These are phyloP conservation scores for Chalciporus chontae DNA, from an alignment of 768 basidiomycete genomes.

Conservation along the genomic window DNA sequence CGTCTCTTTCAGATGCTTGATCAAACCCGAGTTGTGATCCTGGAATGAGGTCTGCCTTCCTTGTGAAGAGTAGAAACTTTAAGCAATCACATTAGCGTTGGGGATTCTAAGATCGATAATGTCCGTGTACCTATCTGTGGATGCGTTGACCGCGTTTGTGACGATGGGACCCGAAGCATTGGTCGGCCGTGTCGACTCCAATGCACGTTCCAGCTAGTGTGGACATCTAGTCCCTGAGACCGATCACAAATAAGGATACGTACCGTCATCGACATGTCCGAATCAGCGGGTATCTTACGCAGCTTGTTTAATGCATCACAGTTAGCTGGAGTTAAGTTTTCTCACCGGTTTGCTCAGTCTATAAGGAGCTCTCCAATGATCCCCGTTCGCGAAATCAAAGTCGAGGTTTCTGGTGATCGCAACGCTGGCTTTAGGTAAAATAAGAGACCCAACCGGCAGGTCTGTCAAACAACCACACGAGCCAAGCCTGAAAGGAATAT, in stretches of 20 bases:
- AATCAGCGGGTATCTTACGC: constrained; percentile 57
- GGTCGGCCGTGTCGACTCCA: constrained; percentile 43
- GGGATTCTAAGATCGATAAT: background rate
- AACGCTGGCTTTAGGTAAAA: constrained; percentile 66
- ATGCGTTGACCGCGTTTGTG: constrained; percentile 58
- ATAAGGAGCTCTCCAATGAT: constrained; percentile 46
- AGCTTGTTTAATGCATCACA: background rate
- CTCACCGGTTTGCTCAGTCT: constrained; percentile 63
- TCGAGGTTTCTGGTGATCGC: constrained; percentile 72
- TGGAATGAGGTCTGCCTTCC: constrained; percentile 79
- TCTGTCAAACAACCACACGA: constrained; percentile 73
- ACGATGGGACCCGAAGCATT: constrained; percentile 38
- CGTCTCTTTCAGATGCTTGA: constrained; percentile 49
- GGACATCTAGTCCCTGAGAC: constrained; percentile 6
- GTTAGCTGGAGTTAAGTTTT: background rate
- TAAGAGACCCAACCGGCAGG: constrained; percentile 72
- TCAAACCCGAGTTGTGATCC: constrained; percentile 65
- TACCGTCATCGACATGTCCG: constrained; percentile 48
- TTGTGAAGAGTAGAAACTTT: constrained; percentile 84
- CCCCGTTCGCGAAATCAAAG: constrained; percentile 59
- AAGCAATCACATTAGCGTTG: constrained; percentile 5
- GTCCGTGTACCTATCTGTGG: constrained; percentile 64
- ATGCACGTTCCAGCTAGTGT: constrained; percentile 43
- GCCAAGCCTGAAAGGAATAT: constrained; percentile 51
- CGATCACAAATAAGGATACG: constrained; percentile 14